phyloP scores from a whole-genome alignment of 768 basidiomycete species.

The Galerina marginata region DNA sequence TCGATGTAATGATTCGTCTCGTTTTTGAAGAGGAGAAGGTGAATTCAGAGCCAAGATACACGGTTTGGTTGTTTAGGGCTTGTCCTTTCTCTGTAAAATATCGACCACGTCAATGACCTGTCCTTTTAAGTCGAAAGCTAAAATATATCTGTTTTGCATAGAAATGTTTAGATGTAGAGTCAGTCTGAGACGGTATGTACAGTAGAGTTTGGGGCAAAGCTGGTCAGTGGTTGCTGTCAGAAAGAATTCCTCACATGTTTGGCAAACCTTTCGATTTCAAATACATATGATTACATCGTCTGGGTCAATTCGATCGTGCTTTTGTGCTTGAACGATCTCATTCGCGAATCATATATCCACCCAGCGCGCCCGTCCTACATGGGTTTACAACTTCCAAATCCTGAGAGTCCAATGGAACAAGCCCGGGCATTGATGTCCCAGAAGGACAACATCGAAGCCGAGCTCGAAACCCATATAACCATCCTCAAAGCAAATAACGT shows the following conservation, averaged over 20 bases:
- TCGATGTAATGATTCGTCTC: conserved; percentile 7
- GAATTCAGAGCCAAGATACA: too few species aligned
- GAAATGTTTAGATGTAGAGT: background rate
- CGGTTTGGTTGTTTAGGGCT: too few species aligned
- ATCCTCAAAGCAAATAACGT: conserved; percentile 68
- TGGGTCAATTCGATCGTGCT: background rate
- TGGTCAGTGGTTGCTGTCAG: too few species aligned
- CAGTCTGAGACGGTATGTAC: background rate
- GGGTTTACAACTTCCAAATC: conserved; percentile 52
- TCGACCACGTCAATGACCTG: too few species aligned
- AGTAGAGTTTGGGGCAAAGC: background rate
- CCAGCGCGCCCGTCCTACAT: conserved; percentile 29
- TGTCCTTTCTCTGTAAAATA: too few species aligned
- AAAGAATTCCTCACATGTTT: conserved; percentile 5
- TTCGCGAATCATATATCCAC: conserved; percentile 1
- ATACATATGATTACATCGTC: conserved; percentile 9
- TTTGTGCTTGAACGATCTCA: background rate
- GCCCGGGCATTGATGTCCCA: conserved; percentile 68
- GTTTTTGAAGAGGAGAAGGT: background rate
- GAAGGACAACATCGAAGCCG: conserved; percentile 76
- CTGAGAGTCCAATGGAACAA: conserved; percentile 54
- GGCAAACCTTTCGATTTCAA: background rate
- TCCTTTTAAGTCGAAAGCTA: too few species aligned
- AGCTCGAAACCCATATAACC: conserved; percentile 65
- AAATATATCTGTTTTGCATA: background rate